phyloP scores from a whole-genome alignment of 2,329 filamentous ascomycete genomes.

The Pseudogymnoascus sp. region DNA sequence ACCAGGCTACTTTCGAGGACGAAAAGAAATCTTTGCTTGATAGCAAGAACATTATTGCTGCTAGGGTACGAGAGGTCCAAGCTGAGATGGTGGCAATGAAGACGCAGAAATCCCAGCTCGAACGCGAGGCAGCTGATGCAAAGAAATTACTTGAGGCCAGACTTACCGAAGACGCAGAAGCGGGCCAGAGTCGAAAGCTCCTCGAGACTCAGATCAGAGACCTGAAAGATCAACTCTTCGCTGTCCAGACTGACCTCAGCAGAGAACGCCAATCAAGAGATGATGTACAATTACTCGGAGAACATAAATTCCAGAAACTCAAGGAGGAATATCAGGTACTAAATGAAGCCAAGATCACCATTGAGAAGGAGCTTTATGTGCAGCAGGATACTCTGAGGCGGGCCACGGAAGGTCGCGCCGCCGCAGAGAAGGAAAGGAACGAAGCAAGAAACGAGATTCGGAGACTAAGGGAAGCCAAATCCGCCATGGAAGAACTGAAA shows the following conservation, averaged over 20 bases:
- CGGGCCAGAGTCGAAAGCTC: conserved; percentile 69
- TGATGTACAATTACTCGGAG: conserved; percentile 81
- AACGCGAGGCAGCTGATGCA: conserved; percentile 82
- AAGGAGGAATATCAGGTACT: conserved; percentile 78
- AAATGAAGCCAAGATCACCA: conserved; percentile 91
- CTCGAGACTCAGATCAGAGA: conserved; percentile 81
- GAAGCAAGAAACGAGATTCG: conserved; percentile 82
- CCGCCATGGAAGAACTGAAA: conserved; percentile 77
- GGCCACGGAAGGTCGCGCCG: conserved; percentile 69
- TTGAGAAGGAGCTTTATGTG: conserved; percentile 94
- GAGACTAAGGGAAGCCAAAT: conserved; percentile 71
- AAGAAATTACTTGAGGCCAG: conserved; percentile 80
- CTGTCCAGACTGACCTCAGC: conserved; percentile 80
- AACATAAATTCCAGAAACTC: conserved; percentile 76
- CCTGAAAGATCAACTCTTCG: conserved; percentile 76
- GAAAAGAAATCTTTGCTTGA: conserved; percentile 63
- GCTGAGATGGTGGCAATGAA: conserved; percentile 81
- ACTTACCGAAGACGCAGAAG: conserved; percentile 81
- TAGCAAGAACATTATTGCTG: conserved; percentile 72
- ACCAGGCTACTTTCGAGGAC: conserved; percentile 68
- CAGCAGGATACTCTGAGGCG: conserved; percentile 87
- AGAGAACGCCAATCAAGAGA: conserved; percentile 88
- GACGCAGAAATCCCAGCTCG: conserved; percentile 72
- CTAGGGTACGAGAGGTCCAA: conserved; percentile 72
- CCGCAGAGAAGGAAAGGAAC: conserved; percentile 79